Evolutionary conservation across 805 yeast genomes (phyloP).

Genomic region (Myxozyma neotropica): DNA sequence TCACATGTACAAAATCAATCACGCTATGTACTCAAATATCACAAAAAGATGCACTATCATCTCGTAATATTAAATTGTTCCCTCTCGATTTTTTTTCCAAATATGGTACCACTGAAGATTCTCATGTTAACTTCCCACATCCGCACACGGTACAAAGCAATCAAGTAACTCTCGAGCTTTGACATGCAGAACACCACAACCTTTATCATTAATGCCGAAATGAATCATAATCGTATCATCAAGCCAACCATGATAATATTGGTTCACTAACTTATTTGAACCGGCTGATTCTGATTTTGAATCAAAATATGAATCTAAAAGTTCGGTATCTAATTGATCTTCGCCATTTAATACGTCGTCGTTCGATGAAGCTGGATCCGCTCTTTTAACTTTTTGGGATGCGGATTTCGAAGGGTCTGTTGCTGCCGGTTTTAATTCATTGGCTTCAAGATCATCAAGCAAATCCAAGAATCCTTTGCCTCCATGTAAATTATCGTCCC

Average conservation of each 20-base stretch:
- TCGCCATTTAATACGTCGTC: no score
- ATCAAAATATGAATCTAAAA: background rate
- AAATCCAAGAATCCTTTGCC: constrained; percentile 7
- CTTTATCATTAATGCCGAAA: constrained; percentile 21
- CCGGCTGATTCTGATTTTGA: background rate
- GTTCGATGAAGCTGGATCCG: no score
- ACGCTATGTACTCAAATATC: no score
- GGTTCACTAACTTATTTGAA: constrained; percentile 17
- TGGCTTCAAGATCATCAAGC: constrained; percentile 5
- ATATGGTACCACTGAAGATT: no score
- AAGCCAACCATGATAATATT: constrained; percentile 30
- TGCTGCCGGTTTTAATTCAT: background rate
- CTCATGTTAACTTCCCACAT: no score
- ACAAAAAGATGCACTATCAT: no score
- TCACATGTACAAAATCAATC: no score
- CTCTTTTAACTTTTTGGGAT: no score
- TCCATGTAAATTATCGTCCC: constrained; percentile 23
- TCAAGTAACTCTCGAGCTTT: constrained; percentile 21
- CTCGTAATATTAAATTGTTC: no score
- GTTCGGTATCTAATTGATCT: no score
- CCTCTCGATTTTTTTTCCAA: no score
- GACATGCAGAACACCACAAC: constrained; percentile 19
- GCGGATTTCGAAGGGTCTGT: no score
- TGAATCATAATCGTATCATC: constrained; percentile 27
- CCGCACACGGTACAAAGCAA: constrained; percentile 9